phyloP scores from a whole-genome alignment of 2,329 filamentous ascomycete species.

The Fusarium nanum region DNA sequence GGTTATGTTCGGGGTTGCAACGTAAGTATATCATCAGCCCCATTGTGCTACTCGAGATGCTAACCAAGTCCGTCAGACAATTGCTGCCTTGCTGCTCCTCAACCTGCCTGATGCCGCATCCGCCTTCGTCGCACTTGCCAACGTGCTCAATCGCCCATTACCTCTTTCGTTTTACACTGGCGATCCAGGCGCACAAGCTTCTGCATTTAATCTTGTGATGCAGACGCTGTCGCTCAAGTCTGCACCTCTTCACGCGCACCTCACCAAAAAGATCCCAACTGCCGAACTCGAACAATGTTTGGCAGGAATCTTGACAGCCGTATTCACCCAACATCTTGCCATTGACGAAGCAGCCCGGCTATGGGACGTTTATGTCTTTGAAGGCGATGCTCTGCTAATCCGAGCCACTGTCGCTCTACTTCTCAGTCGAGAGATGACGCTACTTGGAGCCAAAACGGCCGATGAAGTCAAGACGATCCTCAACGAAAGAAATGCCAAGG shows the following conservation, averaged over 20 bases:
- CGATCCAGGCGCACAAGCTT: conserved; percentile 75
- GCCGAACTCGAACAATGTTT: conserved; percentile 67
- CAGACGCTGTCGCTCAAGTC: conserved; percentile 74
- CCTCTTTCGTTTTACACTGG: conserved; percentile 80
- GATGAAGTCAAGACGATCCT: conserved; percentile 57
- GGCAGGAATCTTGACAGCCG: conserved; percentile 68
- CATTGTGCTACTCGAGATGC: conserved; percentile 16
- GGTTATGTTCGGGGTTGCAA: conserved; percentile 81
- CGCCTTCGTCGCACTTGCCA: conserved; percentile 78
- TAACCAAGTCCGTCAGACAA: conserved; percentile 61
- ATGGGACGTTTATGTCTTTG: conserved; percentile 87
- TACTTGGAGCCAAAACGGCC: conserved; percentile 60
- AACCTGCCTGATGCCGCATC: conserved; percentile 73
- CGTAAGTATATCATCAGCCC: conserved; percentile 61
- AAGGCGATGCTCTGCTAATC: conserved; percentile 79
- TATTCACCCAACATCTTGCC: conserved; percentile 72
- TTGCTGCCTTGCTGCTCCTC: conserved; percentile 78
- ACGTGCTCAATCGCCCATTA: conserved; percentile 80
- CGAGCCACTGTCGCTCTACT: conserved; percentile 77
- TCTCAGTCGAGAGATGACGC: conserved; percentile 62
- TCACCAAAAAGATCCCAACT: conserved; percentile 62
- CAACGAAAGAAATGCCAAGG: conserved; percentile 49
- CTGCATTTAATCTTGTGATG: conserved; percentile 76
- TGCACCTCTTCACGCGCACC: conserved; percentile 71
- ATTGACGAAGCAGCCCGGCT: conserved; percentile 78